Percentiles rank a stretch among this genome's conserved stretches.
Evolutionary conservation across 2,329 filamentous ascomycete genomes (phyloP).

Genomic region (Penicillium corylophilum): DNA sequence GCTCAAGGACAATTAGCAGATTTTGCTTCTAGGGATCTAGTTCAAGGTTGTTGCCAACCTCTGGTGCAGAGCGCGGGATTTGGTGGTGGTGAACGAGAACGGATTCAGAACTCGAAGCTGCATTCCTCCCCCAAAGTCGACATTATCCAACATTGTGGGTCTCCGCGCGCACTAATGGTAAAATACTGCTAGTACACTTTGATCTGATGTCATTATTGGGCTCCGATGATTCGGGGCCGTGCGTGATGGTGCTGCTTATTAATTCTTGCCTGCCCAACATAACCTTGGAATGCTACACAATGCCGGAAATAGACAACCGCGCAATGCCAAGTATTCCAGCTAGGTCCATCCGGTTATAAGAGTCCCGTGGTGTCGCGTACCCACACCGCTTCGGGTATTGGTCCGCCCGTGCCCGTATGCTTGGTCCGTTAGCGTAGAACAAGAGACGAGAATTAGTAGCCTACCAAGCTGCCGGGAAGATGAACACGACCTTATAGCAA

Average conservation of each 20-base stretch:
- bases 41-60: background rate
- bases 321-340: background rate
- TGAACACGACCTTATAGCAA: too few relatives aligned
- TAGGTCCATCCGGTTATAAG: background rate
- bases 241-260: background rate
- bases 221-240: conserved; percentile 1
- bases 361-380: background rate
- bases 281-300: background rate
- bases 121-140: background rate
- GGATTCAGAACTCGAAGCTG: background rate
- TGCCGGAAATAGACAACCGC: background rate
- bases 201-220: conserved; percentile 11
- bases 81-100: background rate
- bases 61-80: background rate
- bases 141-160: background rate
- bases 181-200: background rate
- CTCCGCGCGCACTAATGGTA: conserved; percentile 3
- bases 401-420: background rate
- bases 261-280: background rate
- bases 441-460: too few relatives aligned
- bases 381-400: too few relatives aligned
- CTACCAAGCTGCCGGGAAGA: too few relatives aligned
- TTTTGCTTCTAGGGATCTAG: background rate
- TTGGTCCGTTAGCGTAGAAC: background rate
- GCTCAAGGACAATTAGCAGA: background rate